These are phyloP conservation scores for Conringia planisiliqua DNA, from an alignment of 345 rosid genomes.

Conservation along the genomic window DNA sequence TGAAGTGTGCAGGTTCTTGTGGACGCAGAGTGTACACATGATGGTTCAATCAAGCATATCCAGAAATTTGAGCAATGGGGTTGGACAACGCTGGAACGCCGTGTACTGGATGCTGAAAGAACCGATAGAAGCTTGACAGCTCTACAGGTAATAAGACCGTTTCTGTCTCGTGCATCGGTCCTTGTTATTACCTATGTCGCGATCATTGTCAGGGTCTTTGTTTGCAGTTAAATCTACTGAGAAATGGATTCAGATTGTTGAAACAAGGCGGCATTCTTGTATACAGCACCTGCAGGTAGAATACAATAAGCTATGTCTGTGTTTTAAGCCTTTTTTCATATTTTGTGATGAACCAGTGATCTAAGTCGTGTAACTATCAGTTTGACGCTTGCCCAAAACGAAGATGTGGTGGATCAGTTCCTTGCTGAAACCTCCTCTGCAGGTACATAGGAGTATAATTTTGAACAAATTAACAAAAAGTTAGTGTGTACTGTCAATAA, in stretches of 20 bases:
- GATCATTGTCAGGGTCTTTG: not conserved
- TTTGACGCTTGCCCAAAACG: constrained; percentile 89
- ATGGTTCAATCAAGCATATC: constrained; percentile 84
- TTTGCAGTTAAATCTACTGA: constrained; percentile 72
- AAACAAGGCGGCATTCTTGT: constrained; percentile 77
- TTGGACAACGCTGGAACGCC: constrained; percentile 84
- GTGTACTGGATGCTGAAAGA: constrained; percentile 81
- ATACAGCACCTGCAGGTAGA: constrained; percentile 95
- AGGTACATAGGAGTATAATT: constrained; percentile 36
- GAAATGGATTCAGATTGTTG: constrained; percentile 77
- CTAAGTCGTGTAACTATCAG: constrained; percentile 37
- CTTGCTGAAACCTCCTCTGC: constrained; percentile 63
- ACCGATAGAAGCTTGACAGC: constrained; percentile 55
- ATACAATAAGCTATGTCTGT: not conserved
- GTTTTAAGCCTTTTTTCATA: not conserved
- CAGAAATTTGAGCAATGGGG: constrained; percentile 97
- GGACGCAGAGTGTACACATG: constrained; percentile 99
- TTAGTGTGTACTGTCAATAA: not conserved
- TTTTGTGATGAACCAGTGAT: not conserved
- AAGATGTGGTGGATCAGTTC: constrained; percentile 73
- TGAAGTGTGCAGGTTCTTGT: constrained; percentile 68
- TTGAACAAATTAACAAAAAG: not conserved
- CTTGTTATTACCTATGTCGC: not conserved
- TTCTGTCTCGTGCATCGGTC: not conserved
- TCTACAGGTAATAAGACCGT: constrained; percentile 58